A percentile compares a stretch with the other conserved stretches of the same genome.
Conservation (phyloP, 208 protist species). For the Sergeia podlipaevii region DNA sequence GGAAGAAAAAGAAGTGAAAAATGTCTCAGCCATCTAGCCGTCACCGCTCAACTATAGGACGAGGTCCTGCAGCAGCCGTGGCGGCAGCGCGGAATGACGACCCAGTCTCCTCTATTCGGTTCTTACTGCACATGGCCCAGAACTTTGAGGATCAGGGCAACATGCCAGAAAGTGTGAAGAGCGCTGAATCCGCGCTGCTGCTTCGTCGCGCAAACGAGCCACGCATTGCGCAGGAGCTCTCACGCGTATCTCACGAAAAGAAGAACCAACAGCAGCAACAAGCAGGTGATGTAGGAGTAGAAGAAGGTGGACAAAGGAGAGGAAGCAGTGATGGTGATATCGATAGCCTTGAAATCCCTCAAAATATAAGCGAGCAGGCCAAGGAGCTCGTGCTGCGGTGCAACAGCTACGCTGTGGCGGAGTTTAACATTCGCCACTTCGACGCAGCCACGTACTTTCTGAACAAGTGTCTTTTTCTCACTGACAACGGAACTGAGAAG, state of each 20-base stretch:
- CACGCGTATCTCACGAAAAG: neutral
- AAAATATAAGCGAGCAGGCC: slow-evolving; percentile 31
- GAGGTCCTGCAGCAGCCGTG: too few species aligned
- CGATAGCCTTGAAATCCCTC: slow-evolving; percentile 11
- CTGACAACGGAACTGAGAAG: slow-evolving; percentile 24
- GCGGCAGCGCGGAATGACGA: too few species aligned
- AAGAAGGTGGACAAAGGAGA: neutral
- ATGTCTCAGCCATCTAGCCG: slow-evolving; percentile 4
- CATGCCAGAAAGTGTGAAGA: slow-evolving; percentile 65
- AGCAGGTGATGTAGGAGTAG: neutral
- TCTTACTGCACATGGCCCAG: slow-evolving; percentile 52
- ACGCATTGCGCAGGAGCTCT: slow-evolving; percentile 16
- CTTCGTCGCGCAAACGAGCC: slow-evolving; percentile 36
- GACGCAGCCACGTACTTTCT: slow-evolving; percentile 63
- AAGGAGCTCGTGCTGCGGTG: slow-evolving; percentile 63
- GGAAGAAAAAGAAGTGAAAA: too few species aligned
- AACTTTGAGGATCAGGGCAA: slow-evolving; percentile 71
- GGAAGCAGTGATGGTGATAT: slow-evolving; percentile 12
- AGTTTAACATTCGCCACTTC: slow-evolving; percentile 55
- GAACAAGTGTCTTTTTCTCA: slow-evolving; percentile 79
- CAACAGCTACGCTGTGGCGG: slow-evolving; percentile 76
- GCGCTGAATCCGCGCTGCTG: slow-evolving; percentile 68
- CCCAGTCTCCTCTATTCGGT: slow-evolving; percentile 36
- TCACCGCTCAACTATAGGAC: too few species aligned
- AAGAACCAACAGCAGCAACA: slow-evolving; percentile 6